Evolutionary conservation across 805 yeast species (phyloP), one percentile per base, ranked within the genome.

Genomic region (Saturnispora bothae): DNA sequence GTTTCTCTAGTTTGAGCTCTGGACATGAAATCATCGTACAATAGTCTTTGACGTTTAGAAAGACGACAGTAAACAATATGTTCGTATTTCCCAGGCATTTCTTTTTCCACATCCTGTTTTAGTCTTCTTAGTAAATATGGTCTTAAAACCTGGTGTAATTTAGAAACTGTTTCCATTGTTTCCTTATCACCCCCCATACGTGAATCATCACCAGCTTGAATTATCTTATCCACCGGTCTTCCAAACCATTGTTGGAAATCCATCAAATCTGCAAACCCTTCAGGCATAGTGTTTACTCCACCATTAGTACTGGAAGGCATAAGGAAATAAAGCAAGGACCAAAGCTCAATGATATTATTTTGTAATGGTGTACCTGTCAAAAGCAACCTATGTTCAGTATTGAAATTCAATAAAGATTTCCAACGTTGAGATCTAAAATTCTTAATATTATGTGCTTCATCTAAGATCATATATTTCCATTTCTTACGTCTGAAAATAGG

Each of bases 241-340:
- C 96, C 95, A 59, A 92, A 92, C 99, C 98, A 92, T 47, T 83
- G 94, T 52, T 92, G 98, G 57, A 92, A 92, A 52, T 92, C 95
- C 46, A 84, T 92, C 43, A 92, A 65, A 51, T 89, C 86, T 1
- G 99, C 97, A 71, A 92, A 92, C 2, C 97, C 98, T 36, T 81
- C 88, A 0, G 95, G 89, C 86, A 84, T 80, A 12, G 80, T 71
- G 46, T 78, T 81, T 23, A 31, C 39, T 12, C 40, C 41, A 21
- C 52, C 54, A 12, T 48, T 44, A 39, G 77, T 77, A 0, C 85
- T 68, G 1, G 94, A 81, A 0, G 99, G 99, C 99, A 92, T 92
- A 52, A 92, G 65, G 54, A 92, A 92, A 57, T 92, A 92, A 18
- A 92, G 65, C 49, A 92, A 64, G 0, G 98, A 92, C 99, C 99